phyloP scores from a whole-genome alignment of 78 protist species.

The Dictyostelium brefeldianum region DNA sequence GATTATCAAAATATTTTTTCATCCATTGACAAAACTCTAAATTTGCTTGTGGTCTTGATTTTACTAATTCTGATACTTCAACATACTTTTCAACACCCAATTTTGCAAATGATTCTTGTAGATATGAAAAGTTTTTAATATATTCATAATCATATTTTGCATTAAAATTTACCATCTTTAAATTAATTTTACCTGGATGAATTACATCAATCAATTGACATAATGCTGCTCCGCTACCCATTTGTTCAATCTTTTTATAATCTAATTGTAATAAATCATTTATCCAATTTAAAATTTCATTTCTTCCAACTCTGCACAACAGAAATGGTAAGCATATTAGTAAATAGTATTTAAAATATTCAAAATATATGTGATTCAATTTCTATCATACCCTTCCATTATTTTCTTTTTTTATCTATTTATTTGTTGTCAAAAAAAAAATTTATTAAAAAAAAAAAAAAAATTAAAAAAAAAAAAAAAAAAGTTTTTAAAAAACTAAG shows the following conservation, averaged over 20 bases:
- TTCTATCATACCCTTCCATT: not conserved
- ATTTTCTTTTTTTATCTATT: too few relatives aligned
- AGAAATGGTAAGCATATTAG: too few relatives aligned
- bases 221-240: conserved; percentile 89
- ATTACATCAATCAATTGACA: conserved; percentile 86
- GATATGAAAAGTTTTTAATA: conserved; percentile 89
- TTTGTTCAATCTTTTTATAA: conserved; percentile 89
- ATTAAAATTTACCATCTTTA: conserved; percentile 84
- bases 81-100: conserved; percentile 82
- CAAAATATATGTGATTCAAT: too few relatives aligned
- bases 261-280: conserved; percentile 85
- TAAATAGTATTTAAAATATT: too few relatives aligned
- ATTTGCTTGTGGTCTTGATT: conserved; percentile 94
- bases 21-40: conserved; percentile 97
- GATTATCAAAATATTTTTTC: conserved; percentile 84
- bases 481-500: too few relatives aligned
- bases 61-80: conserved; percentile 88
- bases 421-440: too few relatives aligned
- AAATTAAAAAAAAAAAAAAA: too few relatives aligned
- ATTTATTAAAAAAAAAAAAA: too few relatives aligned
- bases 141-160: conserved; percentile 94
- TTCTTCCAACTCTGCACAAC: conserved; percentile 62
- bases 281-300: conserved; percentile 89
- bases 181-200: conserved; percentile 75
- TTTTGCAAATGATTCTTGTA: conserved; percentile 88